Conservation (phyloP, 768 basidiomycete species). For the Phylloporus scabripes region DNA sequence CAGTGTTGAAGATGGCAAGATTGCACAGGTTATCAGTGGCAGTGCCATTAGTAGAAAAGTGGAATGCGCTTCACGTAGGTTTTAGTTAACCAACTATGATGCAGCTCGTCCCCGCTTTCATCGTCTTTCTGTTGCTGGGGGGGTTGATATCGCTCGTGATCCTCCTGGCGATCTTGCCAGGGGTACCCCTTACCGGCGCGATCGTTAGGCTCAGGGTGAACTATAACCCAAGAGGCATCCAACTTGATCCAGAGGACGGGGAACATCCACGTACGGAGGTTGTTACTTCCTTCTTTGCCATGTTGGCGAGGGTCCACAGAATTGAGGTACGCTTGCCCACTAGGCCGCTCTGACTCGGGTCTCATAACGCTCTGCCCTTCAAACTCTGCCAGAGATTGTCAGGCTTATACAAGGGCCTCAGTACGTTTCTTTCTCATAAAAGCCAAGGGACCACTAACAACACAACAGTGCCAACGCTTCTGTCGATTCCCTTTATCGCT, state of each 20-base stretch:
- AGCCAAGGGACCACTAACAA: conserved; percentile 37
- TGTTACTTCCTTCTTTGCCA: conserved; percentile 71
- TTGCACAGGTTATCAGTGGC: no score
- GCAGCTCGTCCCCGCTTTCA: neutral
- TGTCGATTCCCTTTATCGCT: conserved; percentile 37
- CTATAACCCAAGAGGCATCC: conserved; percentile 80
- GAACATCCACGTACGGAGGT: conserved; percentile 73
- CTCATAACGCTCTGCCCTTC: neutral
- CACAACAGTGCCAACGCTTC: conserved; percentile 38
- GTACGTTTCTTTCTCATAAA: conserved; percentile 24
- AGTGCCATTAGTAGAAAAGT: no score
- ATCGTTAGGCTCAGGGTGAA: conserved; percentile 77
- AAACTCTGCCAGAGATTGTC: conserved; percentile 44
- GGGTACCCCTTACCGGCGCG: conserved; percentile 60
- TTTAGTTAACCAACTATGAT: neutral
- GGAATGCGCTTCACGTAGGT: neutral
- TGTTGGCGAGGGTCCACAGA: conserved; percentile 63
- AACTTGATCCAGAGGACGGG: conserved; percentile 69
- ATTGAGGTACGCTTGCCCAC: conserved; percentile 51
- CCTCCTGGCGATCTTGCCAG: conserved; percentile 43
- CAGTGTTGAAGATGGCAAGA: no score
- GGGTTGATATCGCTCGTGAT: conserved; percentile 42
- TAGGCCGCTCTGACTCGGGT: neutral
- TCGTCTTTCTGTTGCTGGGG: conserved; percentile 28
- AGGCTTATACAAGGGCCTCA: conserved; percentile 74